Conservation (phyloP, 2,329 filamentous ascomycete species). For the Dactylonectria macrodidyma region DNA sequence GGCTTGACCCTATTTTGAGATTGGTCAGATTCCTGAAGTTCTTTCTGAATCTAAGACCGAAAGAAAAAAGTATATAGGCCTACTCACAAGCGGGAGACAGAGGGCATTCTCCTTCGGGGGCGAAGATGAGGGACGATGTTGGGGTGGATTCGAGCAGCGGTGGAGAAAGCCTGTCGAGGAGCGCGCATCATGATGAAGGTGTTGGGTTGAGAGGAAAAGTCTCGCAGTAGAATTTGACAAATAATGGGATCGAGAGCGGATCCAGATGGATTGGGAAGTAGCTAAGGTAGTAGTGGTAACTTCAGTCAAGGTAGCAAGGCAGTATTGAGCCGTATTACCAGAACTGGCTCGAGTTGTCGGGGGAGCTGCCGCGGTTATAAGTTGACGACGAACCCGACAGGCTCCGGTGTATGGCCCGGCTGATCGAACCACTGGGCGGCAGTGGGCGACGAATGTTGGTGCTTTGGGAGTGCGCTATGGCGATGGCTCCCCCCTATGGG, state of each 20-base stretch:
- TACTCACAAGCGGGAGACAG: constrained; percentile 43
- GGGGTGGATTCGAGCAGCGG: constrained; percentile 47
- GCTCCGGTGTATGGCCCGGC: constrained; percentile 25
- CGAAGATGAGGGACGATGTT: constrained; percentile 49
- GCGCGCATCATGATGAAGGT: constrained; percentile 41
- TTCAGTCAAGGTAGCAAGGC: background rate
- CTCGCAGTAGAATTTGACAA: background rate
- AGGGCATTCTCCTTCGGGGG: constrained; percentile 44
- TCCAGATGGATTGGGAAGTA: constrained; percentile 6
- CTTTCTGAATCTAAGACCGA: background rate
- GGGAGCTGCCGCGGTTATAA: constrained; percentile 31
- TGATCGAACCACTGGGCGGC: constrained; percentile 35
- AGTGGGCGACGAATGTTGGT: constrained; percentile 18
- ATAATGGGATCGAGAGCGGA: constrained; percentile 13
- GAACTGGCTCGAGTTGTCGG: background rate
- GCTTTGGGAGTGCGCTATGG: background rate
- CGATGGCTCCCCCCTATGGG: background rate
- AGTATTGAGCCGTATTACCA: constrained; percentile 4
- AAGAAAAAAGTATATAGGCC: background rate
- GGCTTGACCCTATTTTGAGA: constrained; percentile 50
- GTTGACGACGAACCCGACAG: constrained; percentile 25
- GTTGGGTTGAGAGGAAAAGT: constrained; percentile 7
- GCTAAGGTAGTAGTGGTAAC: background rate
- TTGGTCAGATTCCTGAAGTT: constrained; percentile 27
- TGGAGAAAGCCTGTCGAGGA: constrained; percentile 47